Evolutionary conservation across 225 moss, liverwort and hornwort genomes (phyloP), one percentile per base, ranked within the genome.

Genomic region (Thuidium tamariscinum): DNA sequence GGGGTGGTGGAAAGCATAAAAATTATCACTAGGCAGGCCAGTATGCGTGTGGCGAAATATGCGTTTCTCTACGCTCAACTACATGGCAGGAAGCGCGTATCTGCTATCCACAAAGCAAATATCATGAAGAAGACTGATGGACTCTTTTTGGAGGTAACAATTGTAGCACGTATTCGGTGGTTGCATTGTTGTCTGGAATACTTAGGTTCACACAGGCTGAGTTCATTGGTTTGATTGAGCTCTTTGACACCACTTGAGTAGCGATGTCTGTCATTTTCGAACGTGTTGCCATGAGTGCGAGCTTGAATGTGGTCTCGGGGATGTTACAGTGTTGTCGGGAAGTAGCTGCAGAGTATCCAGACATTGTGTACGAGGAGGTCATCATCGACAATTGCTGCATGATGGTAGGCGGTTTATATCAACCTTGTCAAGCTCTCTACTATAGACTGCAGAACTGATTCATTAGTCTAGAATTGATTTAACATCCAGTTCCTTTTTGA

Each of bases 361-460:
- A 93, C 79, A 94, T 99, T 83, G 92, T 93, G 25, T 99, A 97
- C 46, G 98, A 99, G 83, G 98, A 99, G 90, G 98, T 99, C 39
- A 99, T 99, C 88, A 99, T 97, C 79, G 97, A 99, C 90, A 99
- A 99, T 85, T 96, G 96, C 95, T 99, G 98, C 92, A 99, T 99
- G 98, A 99, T 99, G 98, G 96, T 97, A 91, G 46, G 71, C 81
- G 55, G 46, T 49, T 70, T 67, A 37, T 72, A 26, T 75, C 21
- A 62, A 23, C 80, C 69, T 75, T 80, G 34, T 37, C 60, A 52
- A 82, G 32, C 34, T 75, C 54, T 57, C 36, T 27, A 62, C 10
- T 81, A 12, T 68, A 60, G 37, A 51, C n/a, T 80, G 84, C 51
- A 14, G 34, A 71, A 71, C 11, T 11, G 41, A 79, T 41, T 83